Evolutionary conservation across 176 grass and related monocot species (phyloP), one percentile per base, ranked within the genome.

Genomic region (Eleusine coracana): DNA sequence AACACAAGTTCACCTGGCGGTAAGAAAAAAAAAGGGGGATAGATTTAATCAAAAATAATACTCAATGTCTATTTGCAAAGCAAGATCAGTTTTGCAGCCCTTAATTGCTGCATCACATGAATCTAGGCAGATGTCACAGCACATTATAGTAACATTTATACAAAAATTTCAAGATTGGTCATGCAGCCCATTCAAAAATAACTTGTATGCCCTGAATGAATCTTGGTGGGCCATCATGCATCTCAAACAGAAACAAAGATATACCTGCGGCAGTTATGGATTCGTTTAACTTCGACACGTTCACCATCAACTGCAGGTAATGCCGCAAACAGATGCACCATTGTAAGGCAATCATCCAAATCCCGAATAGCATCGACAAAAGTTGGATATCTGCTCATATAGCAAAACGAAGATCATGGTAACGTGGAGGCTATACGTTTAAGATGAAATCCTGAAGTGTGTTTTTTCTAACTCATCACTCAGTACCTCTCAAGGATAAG

Each of bases 301-400:
- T 96, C 96, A 83, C 96, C 91, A 66, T 96, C 96, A 92, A 93
- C 83, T 78, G 93, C 96, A 80, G 93, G 96, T 74, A 99, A 90
- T 25, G 93, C 87, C 25, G 96, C 96, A 59, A 99, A 98, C 50
- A 98, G 74, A 87, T 98, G 96, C 58, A 96, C 96, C 96, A 99
- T 92, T 75, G 96, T 99, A 69, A 99, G 93, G 82, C 96, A 99
- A 83, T 99, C 96, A 85, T 99, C 96, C 91, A 99, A 41, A 62
- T 99, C 96, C 37, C 96, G 78, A 7, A 99, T 78, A 68, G 96
- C 93, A 92, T 99, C 96, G 77, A 99, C 74, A 87, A 96, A 99
- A 4, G 91, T 92, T 45, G 96, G 96, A 84, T 96, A 99, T 86
- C 93, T 99, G 61, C 42, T 36, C 21, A 76, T 27, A 78, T 64